phyloP scores from a whole-genome alignment of 148 eudicot species.

The Arctostaphylos glauca region DNA sequence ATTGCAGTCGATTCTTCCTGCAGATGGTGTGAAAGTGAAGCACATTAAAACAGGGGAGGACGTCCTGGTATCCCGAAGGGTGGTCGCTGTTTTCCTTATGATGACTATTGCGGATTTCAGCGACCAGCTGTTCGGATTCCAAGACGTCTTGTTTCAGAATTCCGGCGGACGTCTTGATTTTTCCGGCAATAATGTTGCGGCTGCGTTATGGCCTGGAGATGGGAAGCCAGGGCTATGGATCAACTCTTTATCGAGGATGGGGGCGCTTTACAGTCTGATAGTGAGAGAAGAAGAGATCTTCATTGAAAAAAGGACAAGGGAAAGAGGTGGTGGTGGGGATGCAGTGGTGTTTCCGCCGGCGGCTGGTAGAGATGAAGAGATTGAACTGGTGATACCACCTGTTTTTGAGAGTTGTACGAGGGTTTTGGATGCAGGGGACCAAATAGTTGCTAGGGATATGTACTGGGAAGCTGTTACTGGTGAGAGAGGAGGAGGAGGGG shows the following conservation, averaged over 20 bases:
- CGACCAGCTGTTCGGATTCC: slow-evolving; percentile 76
- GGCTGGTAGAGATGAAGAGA: slow-evolving; percentile 43
- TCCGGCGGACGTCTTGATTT: slow-evolving; percentile 57
- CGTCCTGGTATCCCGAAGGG: slow-evolving; percentile 54
- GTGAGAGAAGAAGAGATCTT: slow-evolving; percentile 67
- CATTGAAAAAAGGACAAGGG: slow-evolving; percentile 32
- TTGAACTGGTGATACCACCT: slow-evolving; percentile 79
- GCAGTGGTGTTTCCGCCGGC: background rate
- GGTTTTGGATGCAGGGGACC: slow-evolving; percentile 45
- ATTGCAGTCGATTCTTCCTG: slow-evolving; percentile 56
- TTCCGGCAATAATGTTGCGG: slow-evolving; percentile 40
- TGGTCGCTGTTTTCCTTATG: slow-evolving; percentile 64
- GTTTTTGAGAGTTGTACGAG: slow-evolving; percentile 52
- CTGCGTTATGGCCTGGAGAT: slow-evolving; percentile 78
- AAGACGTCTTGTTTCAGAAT: slow-evolving; percentile 72
- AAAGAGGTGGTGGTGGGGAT: background rate
- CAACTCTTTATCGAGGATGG: slow-evolving; percentile 79
- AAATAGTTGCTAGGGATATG: slow-evolving; percentile 62
- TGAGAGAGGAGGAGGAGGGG: too few relatives aligned
- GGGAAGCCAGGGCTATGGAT: slow-evolving; percentile 96
- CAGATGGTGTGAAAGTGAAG: slow-evolving; percentile 54
- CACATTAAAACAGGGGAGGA: slow-evolving; percentile 86
- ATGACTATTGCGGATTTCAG: slow-evolving; percentile 97
- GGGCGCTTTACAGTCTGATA: slow-evolving; percentile 56
- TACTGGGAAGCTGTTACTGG: slow-evolving; percentile 75